Conservation (phyloP, 1,139 yeast species). For the Debaryomyces nepalensis region DNA sequence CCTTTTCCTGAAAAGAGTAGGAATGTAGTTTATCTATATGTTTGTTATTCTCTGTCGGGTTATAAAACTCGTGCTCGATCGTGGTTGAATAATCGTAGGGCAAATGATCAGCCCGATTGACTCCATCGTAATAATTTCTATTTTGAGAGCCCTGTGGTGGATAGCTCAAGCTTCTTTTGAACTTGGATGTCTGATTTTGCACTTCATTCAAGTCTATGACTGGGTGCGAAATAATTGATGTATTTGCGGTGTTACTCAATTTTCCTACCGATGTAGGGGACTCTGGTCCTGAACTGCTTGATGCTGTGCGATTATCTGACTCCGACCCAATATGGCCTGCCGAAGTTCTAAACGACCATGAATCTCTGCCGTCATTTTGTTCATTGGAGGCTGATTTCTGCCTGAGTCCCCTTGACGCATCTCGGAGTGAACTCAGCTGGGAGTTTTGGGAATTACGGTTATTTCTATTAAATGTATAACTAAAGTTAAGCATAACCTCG, state of each 20-base stretch:
- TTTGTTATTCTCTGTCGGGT: no score
- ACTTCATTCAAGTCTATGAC: slow-evolving; percentile 14
- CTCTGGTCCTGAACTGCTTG: not conserved
- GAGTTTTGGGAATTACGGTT: not conserved
- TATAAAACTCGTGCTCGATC: no score
- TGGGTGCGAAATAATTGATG: slow-evolving; percentile 4
- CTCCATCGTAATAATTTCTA: not conserved
- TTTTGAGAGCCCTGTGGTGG: not conserved
- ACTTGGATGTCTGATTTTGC: slow-evolving; percentile 10
- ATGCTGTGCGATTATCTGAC: not conserved
- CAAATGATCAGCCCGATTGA: not conserved
- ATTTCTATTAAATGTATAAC: slow-evolving; percentile 8
- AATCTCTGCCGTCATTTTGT: no score
- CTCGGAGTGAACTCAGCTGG: not conserved
- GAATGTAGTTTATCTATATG: not conserved
- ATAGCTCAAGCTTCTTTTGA: slow-evolving; percentile 12
- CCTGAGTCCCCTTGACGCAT: not conserved
- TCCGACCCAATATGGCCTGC: not conserved
- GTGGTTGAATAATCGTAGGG: not conserved
- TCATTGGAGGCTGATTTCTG: not conserved
- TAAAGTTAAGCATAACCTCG: slow-evolving; percentile 8
- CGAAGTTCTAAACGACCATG: no score
- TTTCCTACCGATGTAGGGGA: slow-evolving; percentile 1
- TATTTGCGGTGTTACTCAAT: not conserved
- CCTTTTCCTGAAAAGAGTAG: no score